phyloP scores from a whole-genome alignment of 2,329 filamentous ascomycete species.

The Xylariaceae sp. region DNA sequence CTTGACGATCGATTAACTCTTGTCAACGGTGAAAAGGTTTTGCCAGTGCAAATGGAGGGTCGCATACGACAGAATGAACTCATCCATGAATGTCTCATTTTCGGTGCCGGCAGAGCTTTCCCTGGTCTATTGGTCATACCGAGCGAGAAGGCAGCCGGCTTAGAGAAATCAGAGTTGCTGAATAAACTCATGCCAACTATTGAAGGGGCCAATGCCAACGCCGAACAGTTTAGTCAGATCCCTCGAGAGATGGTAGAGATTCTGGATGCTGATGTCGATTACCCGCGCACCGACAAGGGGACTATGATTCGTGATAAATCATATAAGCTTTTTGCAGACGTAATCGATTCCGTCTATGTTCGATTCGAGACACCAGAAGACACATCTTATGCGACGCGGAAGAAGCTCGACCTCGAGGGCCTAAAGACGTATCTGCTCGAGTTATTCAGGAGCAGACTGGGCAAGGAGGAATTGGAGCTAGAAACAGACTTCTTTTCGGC shows the following conservation, averaged over 20 bases:
- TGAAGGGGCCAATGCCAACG: constrained; percentile 54
- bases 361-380: constrained; percentile 31
- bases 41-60: constrained; percentile 56
- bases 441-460: constrained; percentile 22
- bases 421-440: constrained; percentile 24
- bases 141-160: constrained; percentile 48
- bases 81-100: constrained; percentile 62
- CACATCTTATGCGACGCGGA: constrained; percentile 14
- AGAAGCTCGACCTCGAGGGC: constrained; percentile 5
- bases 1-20: constrained; percentile 53
- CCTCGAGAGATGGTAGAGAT: constrained; percentile 59
- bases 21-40: constrained; percentile 55
- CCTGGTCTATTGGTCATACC: constrained; percentile 61
- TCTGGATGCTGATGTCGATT: constrained; percentile 50
- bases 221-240: constrained; percentile 59
- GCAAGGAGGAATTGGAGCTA: constrained; percentile 19
- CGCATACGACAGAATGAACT: constrained; percentile 57
- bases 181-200: constrained; percentile 56
- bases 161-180: constrained; percentile 53
- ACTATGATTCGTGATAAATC: constrained; percentile 60
- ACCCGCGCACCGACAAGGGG: constrained; percentile 61
- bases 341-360: constrained; percentile 54
- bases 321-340: constrained; percentile 53
- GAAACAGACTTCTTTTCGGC: constrained; percentile 39
- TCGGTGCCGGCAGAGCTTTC: constrained; percentile 58